Percentiles rank a stretch among this genome's conserved stretches.
phyloP scores from a whole-genome alignment of 202 grass and related monocot species.

The Setaria italica region DNA sequence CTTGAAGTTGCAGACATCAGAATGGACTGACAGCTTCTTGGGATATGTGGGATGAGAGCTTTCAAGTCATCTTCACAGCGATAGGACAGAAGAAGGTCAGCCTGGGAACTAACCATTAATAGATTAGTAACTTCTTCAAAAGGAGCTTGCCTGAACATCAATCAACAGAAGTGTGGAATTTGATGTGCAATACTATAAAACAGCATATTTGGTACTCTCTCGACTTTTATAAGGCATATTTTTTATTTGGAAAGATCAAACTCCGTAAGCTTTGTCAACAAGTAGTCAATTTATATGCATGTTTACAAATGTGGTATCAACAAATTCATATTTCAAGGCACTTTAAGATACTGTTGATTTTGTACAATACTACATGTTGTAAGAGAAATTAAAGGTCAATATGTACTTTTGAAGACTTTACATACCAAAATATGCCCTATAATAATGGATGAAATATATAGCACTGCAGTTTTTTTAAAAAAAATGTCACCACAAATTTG shows the following conservation, averaged over 20 bases:
- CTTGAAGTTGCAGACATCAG: slow-evolving; percentile 99
- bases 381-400: not conserved
- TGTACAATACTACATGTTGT: not conserved
- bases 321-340: not conserved
- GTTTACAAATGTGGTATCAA: not conserved
- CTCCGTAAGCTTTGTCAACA: not conserved
- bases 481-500: slow-evolving; percentile 16
- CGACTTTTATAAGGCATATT: not conserved
- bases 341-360: not conserved
- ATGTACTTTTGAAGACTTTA: slow-evolving; percentile 5
- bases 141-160: slow-evolving; percentile 29
- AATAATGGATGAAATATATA: not conserved
- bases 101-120: slow-evolving; percentile 67
- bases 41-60: slow-evolving; percentile 76
- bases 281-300: not conserved
- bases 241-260: not conserved
- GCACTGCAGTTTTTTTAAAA: not conserved
- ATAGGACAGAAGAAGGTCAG: slow-evolving; percentile 94
- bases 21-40: slow-evolving; percentile 89
- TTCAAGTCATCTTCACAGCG: slow-evolving; percentile 94
- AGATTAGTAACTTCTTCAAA: slow-evolving; percentile 52
- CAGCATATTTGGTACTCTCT: not conserved
- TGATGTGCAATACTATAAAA: slow-evolving; percentile 15
- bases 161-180: not conserved
- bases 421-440: not conserved